Base-by-base conservation (phyloP, 345 rosid genomes). In the Iberis pinnata region DNA sequence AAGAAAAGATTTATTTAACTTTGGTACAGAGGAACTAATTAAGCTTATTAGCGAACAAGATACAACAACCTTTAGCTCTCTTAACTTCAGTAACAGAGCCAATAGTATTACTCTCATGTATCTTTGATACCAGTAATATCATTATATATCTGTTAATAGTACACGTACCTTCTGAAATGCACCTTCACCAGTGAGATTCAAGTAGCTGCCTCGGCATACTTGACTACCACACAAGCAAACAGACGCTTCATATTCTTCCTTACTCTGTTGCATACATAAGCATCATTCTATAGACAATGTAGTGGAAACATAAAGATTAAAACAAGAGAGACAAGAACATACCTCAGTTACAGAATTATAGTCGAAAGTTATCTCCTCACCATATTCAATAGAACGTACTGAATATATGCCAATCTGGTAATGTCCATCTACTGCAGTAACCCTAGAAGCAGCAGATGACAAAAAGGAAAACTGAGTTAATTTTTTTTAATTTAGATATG, bases 151-250 rank as follows among this genome's bases (percentile, higher is more conserved):
- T 33, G 33, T 40, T 41, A 32, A 60, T 38, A 60, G 43, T 12
- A 27, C 18, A 26, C 10, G 24, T 72, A 93, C 99, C 99, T 85
- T 93, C 61, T 74, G 87, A 57, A 85, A 93, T 70, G 99, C 90
- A 63, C 92, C 99, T 78, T 92, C 99, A 32, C 99, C 99, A 7
- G 99, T 93, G 73, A 93, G 76, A 76, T 93, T 93, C 74, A 93
- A 79, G 78, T 93, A 93, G 86, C 95, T 93, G 38, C 99, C 99
- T 41, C 99, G 84, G 61, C 99, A 93, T 43, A 86, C 95, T 80
- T 93, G 99, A 75, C 95, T 93, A 65, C 99, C 99, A 68, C 99
- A 93, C 68, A 93, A 72, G 77, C 99, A 93, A 38, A 93, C 99
- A 68, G 99, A 93, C 40, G 97, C 99, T 73, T 93, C 99, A 55